phyloP scores from a whole-genome alignment of 176 grass and related monocot genomes.

The Musa acuminata region DNA sequence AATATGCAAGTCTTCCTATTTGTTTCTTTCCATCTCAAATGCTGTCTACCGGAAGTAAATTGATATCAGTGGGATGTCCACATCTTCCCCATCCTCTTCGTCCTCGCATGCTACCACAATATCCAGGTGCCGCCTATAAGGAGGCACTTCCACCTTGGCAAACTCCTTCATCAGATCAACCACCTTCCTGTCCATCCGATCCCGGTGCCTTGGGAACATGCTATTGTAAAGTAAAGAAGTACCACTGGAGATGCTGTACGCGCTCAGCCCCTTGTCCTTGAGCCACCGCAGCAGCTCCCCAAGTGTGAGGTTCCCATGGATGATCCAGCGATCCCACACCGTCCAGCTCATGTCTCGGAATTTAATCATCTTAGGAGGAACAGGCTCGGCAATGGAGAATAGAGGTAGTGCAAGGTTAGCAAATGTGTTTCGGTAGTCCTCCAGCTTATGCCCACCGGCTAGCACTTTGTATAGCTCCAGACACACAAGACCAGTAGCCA shows the following conservation, averaged over 20 bases:
- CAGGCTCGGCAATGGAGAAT: constrained; percentile 78
- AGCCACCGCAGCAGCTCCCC: constrained; percentile 75
- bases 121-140: constrained; percentile 56
- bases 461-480: constrained; percentile 80
- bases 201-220: constrained; percentile 88
- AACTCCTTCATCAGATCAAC: constrained; percentile 57
- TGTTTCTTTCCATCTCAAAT: too few relatives aligned
- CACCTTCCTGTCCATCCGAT: constrained; percentile 64
- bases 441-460: constrained; percentile 51
- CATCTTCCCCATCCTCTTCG: constrained; percentile 60
- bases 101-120: constrained; percentile 81
- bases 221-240: constrained; percentile 80
- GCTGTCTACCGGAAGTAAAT: not conserved
- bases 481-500: constrained; percentile 79
- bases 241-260: constrained; percentile 79
- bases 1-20: too few relatives aligned
- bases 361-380: constrained; percentile 64
- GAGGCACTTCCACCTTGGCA: constrained; percentile 66
- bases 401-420: constrained; percentile 78
- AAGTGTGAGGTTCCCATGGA: constrained; percentile 55
- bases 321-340: constrained; percentile 77
- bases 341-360: constrained; percentile 67
- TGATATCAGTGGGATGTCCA: constrained; percentile 68
- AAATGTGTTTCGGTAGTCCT: constrained; percentile 81
- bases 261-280: constrained; percentile 57